Evolutionary conservation across 1,139 yeast species (phyloP), one percentile per base, ranked within the genome.

Genomic region (Trichomonascaceae sp.): DNA sequence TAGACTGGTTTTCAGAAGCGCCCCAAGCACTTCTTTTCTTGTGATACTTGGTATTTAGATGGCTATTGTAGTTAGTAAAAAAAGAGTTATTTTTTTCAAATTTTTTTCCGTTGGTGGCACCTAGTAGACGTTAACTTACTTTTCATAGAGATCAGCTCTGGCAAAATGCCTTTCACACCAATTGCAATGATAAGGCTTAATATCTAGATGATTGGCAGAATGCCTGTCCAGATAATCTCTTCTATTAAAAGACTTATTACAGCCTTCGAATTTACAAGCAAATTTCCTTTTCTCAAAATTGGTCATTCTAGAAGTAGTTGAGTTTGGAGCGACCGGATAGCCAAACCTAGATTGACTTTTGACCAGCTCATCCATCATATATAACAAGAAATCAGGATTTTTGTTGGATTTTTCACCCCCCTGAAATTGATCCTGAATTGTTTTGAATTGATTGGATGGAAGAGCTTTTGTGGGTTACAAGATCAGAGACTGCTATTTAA

Each of bases 191-290:
- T 54, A 69, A 13, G 72, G 72, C 57, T 69, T 69, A 19, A 69
- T 65, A 4, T 61, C 60, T 13, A 69, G 60, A 54, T 69, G 74
- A 59, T 71, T 71, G 13, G 70, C 70, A 30, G 73, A 67, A 55
- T 71, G 74, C 18, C 74, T 63, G 46, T 70, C 73, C 39, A 71
- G 63, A 49, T 71, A 71, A 57, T 71, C 74, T 5, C 72, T 62
- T 27, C 74, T 65, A 55, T 71, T 70, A 57, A 71, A 71, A 46
- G 65, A 61, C 60, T 71, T 71, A 50, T 60, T 63, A 59, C 74
- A 71, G 19, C 73, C 74, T 8, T 67, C 67, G 51, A 59, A 65
- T 7, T 61, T 55, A 59, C 74, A 70, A 24, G 59, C 57, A 58
- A 65, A 70, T 55, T 61, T 58, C 30, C 57, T 58, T 43, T 32